A percentile compares a stretch with the other conserved stretches of the same genome.
Conservation (phyloP, 2,329 filamentous ascomycete species). For the Teratosphaeria nubilosa region DNA sequence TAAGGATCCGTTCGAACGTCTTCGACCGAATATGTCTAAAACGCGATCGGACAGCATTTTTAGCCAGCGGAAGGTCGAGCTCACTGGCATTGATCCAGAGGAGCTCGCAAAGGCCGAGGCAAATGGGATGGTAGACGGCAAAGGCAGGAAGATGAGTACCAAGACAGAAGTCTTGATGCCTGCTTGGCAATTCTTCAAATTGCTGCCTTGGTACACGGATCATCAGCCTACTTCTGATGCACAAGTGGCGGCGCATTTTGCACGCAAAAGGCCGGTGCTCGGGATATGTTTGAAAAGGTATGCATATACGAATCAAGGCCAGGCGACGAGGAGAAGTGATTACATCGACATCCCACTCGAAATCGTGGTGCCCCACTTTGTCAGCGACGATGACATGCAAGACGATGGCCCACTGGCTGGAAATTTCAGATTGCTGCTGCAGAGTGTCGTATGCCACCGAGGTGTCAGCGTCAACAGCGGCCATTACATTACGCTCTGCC, state of each 20-base stretch:
- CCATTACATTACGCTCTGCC: slow-evolving; percentile 80
- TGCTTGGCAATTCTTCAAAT: slow-evolving; percentile 92
- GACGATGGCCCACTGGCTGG: slow-evolving; percentile 60
- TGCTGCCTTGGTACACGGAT: slow-evolving; percentile 85
- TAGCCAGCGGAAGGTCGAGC: slow-evolving; percentile 31
- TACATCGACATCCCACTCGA: slow-evolving; percentile 87
- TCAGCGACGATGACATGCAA: slow-evolving; percentile 64
- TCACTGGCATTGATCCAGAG: slow-evolving; percentile 26
- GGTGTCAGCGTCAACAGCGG: slow-evolving; percentile 78
- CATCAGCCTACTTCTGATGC: slow-evolving; percentile 55
- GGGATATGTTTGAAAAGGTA: slow-evolving; percentile 93
- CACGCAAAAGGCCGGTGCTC: slow-evolving; percentile 69
- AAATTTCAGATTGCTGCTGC: slow-evolving; percentile 88
- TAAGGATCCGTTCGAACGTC: slow-evolving; percentile 21
- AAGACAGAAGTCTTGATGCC: slow-evolving; percentile 85
- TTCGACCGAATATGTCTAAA: slow-evolving; percentile 27
- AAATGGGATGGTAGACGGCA: slow-evolving; percentile 14
- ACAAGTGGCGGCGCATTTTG: slow-evolving; percentile 83
- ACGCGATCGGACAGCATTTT: slow-evolving; percentile 42
- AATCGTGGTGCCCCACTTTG: slow-evolving; percentile 75
- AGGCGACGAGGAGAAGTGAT: slow-evolving; percentile 63
- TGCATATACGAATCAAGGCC: slow-evolving; percentile 58
- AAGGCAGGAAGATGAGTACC: slow-evolving; percentile 20
- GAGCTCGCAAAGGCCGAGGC: slow-evolving; percentile 32
- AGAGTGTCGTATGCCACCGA: slow-evolving; percentile 86